Percentiles rank a stretch among this genome's conserved stretches.
Evolutionary conservation across 2,329 filamentous ascomycete genomes (phyloP).

Genomic region (Escovopsis sp.): DNA sequence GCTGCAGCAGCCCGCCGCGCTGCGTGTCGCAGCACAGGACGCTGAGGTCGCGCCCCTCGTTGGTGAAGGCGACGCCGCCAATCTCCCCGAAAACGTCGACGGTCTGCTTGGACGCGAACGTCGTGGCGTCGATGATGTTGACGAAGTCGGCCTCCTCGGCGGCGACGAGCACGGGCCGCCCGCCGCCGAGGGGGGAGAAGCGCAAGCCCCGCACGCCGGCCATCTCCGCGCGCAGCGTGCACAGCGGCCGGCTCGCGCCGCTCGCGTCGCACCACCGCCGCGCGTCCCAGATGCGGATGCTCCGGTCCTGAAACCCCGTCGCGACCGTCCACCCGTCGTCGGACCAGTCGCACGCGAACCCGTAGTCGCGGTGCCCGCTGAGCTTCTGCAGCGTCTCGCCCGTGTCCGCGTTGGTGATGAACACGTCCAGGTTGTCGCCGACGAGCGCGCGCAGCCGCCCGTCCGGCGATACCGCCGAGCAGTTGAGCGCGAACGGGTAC

Average conservation of each 20-base stretch:
- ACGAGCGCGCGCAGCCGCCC: conserved; percentile 57
- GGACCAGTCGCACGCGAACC: conserved; percentile 69
- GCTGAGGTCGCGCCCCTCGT: conserved; percentile 53
- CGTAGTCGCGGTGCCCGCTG: conserved; percentile 51
- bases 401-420: conserved; percentile 56
- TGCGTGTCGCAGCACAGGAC: conserved; percentile 51
- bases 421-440: conserved; percentile 50
- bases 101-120: conserved; percentile 50
- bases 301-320: conserved; percentile 63
- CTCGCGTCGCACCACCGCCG: conserved; percentile 47
- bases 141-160: conserved; percentile 65
- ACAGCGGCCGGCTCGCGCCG: conserved; percentile 32
- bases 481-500: conserved; percentile 55
- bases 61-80: conserved; percentile 51
- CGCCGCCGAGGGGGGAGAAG: conserved; percentile 59
- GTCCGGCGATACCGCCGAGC: conserved; percentile 57
- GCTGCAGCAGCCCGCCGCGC: conserved; percentile 52
- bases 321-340: conserved; percentile 63
- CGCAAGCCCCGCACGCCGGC: conserved; percentile 53
- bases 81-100: conserved; percentile 65
- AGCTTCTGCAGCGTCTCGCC: conserved; percentile 44
- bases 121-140: conserved; percentile 54
- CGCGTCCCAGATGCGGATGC: conserved; percentile 63
- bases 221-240: conserved; percentile 48
- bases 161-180: conserved; percentile 50